These are phyloP conservation scores for Xylariales sp. DNA, from an alignment of 2,329 filamentous ascomycete genomes.

Conservation along the genomic window DNA sequence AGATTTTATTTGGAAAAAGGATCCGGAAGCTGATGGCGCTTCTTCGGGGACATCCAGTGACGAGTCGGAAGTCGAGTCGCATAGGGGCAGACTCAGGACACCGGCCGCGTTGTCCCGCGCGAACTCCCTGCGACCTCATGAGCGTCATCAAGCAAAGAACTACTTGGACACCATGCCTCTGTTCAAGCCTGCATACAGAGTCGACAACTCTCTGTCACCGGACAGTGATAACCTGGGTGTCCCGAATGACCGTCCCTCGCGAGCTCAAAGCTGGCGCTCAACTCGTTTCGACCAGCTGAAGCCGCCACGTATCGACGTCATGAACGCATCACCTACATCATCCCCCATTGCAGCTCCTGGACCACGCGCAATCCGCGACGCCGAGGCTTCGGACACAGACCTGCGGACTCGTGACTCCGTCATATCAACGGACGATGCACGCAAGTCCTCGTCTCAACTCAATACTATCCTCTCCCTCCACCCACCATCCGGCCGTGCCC, in stretches of 20 bases:
- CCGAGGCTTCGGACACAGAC: slow-evolving; percentile 36
- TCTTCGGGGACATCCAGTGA: slow-evolving; percentile 39
- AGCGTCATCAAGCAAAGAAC: slow-evolving; percentile 33
- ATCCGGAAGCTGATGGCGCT: slow-evolving; percentile 28
- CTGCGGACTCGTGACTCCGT: slow-evolving; percentile 23
- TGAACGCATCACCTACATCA: slow-evolving; percentile 34
- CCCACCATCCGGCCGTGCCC: slow-evolving; percentile 9
- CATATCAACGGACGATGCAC: slow-evolving; percentile 24
- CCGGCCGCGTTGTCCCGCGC: slow-evolving; percentile 31
- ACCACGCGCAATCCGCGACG: slow-evolving; percentile 20
- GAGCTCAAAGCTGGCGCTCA: slow-evolving; percentile 35
- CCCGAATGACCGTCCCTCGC: slow-evolving; percentile 16
- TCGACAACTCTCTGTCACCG: slow-evolving; percentile 16
- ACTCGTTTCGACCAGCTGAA: slow-evolving; percentile 44
- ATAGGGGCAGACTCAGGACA: slow-evolving; percentile 33
- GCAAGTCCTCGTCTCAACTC: slow-evolving; percentile 30
- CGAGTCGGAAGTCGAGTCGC: slow-evolving; percentile 43
- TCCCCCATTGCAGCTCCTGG: slow-evolving; percentile 23
- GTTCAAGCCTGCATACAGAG: slow-evolving; percentile 36
- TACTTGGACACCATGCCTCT: slow-evolving; percentile 50
- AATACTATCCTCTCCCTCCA: slow-evolving; percentile 28
- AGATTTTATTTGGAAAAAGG: slow-evolving; percentile 54
- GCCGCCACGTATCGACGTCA: slow-evolving; percentile 44
- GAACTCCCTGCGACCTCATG: slow-evolving; percentile 26
- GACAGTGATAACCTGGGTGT: slow-evolving; percentile 13